phyloP scores from a whole-genome alignment of 2,329 filamentous ascomycete species.

The Epicoccum sorghinum region DNA sequence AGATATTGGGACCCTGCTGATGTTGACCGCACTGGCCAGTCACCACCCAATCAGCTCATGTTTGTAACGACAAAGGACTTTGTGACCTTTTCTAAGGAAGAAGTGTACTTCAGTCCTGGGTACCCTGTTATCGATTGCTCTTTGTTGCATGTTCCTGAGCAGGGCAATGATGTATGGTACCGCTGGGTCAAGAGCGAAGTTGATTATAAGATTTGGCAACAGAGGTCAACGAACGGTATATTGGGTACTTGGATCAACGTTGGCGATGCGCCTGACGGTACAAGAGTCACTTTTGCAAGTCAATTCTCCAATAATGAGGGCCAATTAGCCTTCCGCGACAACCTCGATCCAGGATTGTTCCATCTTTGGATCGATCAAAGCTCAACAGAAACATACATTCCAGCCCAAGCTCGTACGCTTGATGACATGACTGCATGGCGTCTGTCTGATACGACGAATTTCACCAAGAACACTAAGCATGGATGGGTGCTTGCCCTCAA shows the following conservation, averaged over 20 bases:
- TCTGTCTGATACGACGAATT: conserved; percentile 4
- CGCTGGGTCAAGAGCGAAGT: conserved; percentile 17
- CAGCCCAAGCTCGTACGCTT: conserved; percentile 11
- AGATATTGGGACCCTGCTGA: conserved; percentile 13
- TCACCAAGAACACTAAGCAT: conserved; percentile 11
- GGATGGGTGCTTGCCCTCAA: conserved; percentile 7
- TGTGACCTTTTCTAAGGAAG: conserved; percentile 8
- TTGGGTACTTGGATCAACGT: conserved; percentile 10
- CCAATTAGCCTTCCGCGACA: conserved; percentile 10
- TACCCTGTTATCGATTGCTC: conserved; percentile 15
- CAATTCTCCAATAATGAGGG: conserved; percentile 14
- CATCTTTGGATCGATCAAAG: conserved; percentile 16
- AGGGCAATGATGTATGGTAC: conserved; percentile 12
- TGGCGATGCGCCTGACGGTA: conserved; percentile 8
- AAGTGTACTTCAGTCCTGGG: conserved; percentile 13
- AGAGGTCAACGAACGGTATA: conserved; percentile 7
- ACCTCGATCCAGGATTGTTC: conserved; percentile 1
- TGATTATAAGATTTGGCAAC: conserved; percentile 13
- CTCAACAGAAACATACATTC: conserved; percentile 14
- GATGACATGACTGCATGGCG: conserved; percentile 13
- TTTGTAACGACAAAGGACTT: conserved; percentile 13
- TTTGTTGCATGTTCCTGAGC: conserved; percentile 9
- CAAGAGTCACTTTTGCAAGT: conserved; percentile 9
- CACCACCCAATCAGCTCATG: conserved; percentile 12
- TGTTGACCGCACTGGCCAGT: conserved; percentile 4